A percentile compares a stretch with the other conserved stretches of the same genome.
These are phyloP conservation scores for Alternaria triticimaculans DNA, from an alignment of 2,329 filamentous ascomycete genomes.

Conservation along the genomic window DNA sequence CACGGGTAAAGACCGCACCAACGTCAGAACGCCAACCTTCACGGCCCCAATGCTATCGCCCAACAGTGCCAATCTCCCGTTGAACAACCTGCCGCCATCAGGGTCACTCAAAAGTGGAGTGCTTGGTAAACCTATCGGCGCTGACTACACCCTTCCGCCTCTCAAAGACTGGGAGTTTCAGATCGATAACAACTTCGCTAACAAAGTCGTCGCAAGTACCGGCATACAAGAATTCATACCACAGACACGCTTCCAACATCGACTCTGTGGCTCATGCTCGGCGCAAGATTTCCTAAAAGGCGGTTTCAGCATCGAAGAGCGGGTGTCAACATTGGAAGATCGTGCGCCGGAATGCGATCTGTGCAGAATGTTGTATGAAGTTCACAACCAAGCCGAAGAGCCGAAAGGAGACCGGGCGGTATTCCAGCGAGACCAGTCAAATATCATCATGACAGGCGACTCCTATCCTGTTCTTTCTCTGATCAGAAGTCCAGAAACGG, in stretches of 20 bases:
- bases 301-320: conserved; percentile 4
- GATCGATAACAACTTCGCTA: conserved; percentile 20
- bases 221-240: neutral
- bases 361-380: conserved; percentile 10
- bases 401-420: neutral
- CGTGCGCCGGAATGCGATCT: conserved; percentile 4
- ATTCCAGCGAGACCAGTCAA: conserved; percentile 8
- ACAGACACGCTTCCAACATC: neutral
- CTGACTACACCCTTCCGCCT: conserved; percentile 12
- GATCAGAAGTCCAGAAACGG: conserved; percentile 3
- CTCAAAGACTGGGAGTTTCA: conserved; percentile 17
- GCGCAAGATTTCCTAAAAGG: conserved; percentile 10
- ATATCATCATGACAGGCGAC: conserved; percentile 1
- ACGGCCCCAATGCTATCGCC: neutral
- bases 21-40: neutral
- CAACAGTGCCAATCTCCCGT: neutral
- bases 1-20: conserved; percentile 5
- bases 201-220: neutral
- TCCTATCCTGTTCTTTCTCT: conserved; percentile 13
- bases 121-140: neutral
- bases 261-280: conserved; percentile 7
- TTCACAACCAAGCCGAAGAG: neutral
- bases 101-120: conserved; percentile 6
- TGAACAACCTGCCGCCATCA: neutral
- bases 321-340: conserved; percentile 3